Base-by-base conservation (phyloP, 2,329 filamentous ascomycete genomes). In the Byssoonygena ceratinophila region DNA sequence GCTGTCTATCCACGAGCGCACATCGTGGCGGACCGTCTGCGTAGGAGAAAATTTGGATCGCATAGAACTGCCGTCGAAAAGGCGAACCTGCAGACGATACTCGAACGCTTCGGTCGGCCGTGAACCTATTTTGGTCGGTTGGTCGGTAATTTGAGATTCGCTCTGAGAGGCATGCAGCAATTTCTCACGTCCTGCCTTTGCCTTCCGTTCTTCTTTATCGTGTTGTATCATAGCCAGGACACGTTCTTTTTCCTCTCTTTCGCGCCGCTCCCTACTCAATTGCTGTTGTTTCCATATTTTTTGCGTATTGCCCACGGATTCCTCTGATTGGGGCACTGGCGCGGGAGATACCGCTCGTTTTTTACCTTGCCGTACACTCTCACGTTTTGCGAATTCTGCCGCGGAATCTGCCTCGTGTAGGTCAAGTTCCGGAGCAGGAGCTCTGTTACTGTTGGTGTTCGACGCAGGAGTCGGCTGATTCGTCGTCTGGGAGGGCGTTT, bases 51-150 rank as follows among this genome's bases (percentile, higher is more conserved):
- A 94, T 16, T 78, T 81, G 2, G 76, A 78, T 37, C 88, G 81
- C 16, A 96, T 78, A 1, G 82, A 89, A 9, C 82, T 83, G 8
- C 91, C 91, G 63, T 96, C 88, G 53, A 94, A 85, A 0, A 95
- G 74, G 6, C 90, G 80, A 16, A 95, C 79, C 61, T 92, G 87
- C 1, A 96, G 71, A 16, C 83, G 78, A 57, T 80, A 82, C 56
- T 60, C 66, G 51, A 57, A 61, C 39, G 56, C 51, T 29, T 58
- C n/a, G 53, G 53, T 11, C 47, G 56, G 46, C 51, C 18, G 11
- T 50, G 51, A 36, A 39, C 14, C 12, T 54, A 16, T 5, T 51
- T 36, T 41, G 50, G 43, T 53, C 50, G 31, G 39, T 47, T 50
- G 45, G 44, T 53, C 41, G 27, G 53, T 54, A 20, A 34, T 43